phyloP scores from a whole-genome alignment of 2,329 filamentous ascomycete species.

The Davidsoniella virescens region DNA sequence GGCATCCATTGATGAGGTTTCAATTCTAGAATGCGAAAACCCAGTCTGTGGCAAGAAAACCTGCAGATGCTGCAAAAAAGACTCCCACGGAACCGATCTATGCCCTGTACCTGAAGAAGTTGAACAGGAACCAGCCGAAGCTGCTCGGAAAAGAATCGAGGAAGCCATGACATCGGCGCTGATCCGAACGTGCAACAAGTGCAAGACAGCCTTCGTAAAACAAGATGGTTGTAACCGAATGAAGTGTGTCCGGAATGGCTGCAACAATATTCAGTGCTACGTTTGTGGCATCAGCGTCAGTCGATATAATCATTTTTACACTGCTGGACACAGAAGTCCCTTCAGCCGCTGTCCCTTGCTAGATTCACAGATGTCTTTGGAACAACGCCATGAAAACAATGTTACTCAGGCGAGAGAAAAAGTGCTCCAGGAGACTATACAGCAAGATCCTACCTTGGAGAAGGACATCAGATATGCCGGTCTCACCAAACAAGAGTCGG shows the following conservation, averaged over 20 bases:
- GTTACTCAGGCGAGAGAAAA: constrained; percentile 19
- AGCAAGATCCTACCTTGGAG: constrained; percentile 44
- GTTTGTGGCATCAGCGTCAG: constrained; percentile 51
- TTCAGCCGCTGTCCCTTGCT: constrained; percentile 49
- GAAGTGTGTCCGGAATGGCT: constrained; percentile 42
- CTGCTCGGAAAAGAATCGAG: constrained; percentile 52
- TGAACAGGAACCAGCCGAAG: constrained; percentile 37
- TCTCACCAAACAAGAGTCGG: too few species aligned
- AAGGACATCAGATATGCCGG: constrained; percentile 16
- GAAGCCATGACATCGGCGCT: constrained; percentile 72
- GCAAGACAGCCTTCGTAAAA: constrained; percentile 63
- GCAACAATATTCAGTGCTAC: constrained; percentile 44
- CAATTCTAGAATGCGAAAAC: constrained; percentile 57
- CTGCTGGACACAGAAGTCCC: constrained; percentile 16
- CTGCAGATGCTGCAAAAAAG: constrained; percentile 51
- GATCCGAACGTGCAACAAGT: constrained; percentile 59
- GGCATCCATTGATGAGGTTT: constrained; percentile 47
- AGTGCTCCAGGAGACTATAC: constrained; percentile 36
- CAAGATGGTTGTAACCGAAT: constrained; percentile 73
- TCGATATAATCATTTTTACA: constrained; percentile 56
- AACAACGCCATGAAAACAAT: background rate
- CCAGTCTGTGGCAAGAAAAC: constrained; percentile 45
- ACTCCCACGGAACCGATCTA: constrained; percentile 54
- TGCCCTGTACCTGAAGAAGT: constrained; percentile 45
- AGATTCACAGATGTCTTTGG: constrained; percentile 28